Conservation (phyloP, 2,329 filamentous ascomycete genomes). For the Cladosporium halotolerans region DNA sequence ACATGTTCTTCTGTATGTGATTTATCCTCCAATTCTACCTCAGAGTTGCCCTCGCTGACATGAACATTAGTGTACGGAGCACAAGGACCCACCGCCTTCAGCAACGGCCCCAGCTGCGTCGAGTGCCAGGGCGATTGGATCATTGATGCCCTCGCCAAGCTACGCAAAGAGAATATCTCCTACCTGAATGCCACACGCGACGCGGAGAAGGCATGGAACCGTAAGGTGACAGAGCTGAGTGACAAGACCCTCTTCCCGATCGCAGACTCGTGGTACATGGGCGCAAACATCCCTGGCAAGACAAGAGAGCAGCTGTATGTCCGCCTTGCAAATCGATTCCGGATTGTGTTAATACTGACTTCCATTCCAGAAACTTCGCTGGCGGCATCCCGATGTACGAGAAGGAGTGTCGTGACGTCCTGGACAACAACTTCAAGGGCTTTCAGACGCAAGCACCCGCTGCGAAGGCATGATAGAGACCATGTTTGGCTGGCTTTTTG, state of each 20-base stretch:
- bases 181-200: slow-evolving; percentile 37
- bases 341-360: neutral
- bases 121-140: slow-evolving; percentile 43
- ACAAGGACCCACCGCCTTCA: slow-evolving; percentile 42
- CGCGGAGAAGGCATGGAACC: slow-evolving; percentile 37
- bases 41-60: slow-evolving; percentile 14
- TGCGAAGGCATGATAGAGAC: neutral
- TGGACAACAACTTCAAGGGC: slow-evolving; percentile 28
- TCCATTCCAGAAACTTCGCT: slow-evolving; percentile 28
- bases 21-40: too few species aligned
- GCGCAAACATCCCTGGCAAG: slow-evolving; percentile 42
- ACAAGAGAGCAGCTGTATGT: slow-evolving; percentile 8
- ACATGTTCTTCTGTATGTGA: slow-evolving; percentile 32
- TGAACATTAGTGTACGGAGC: slow-evolving; percentile 34
- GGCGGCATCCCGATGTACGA: slow-evolving; percentile 34
- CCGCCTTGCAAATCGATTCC: too few species aligned
- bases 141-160: slow-evolving; percentile 36
- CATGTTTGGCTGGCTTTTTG: too few species aligned
- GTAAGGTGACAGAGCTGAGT: slow-evolving; percentile 25
- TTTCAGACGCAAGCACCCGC: slow-evolving; percentile 15
- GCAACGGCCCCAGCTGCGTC: slow-evolving; percentile 41
- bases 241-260: slow-evolving; percentile 26
- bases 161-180: slow-evolving; percentile 33
- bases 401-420: slow-evolving; percentile 32
- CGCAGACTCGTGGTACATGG: slow-evolving; percentile 33